Conservation (phyloP, 441 rosid genomes). For the Oxalis stricta region DNA sequence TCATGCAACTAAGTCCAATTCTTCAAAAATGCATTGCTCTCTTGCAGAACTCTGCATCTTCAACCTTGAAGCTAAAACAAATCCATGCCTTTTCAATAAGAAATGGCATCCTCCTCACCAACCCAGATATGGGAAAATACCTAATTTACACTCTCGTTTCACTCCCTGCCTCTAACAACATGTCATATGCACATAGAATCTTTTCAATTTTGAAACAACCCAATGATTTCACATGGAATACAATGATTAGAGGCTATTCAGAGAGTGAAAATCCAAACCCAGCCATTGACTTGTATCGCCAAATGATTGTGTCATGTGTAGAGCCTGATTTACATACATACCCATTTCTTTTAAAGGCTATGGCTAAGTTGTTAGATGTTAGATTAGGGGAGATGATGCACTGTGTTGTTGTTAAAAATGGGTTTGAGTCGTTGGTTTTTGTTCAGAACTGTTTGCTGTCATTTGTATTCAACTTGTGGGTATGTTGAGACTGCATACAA, state of each 20-base stretch:
- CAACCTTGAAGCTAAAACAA: constrained; percentile 33
- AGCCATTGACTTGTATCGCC: constrained; percentile 33
- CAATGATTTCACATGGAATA: constrained; percentile 53
- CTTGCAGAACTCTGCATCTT: constrained; percentile 30
- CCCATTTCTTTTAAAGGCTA: constrained; percentile 64
- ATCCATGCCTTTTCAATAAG: constrained; percentile 57
- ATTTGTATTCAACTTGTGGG: constrained; percentile 40
- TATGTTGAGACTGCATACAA: constrained; percentile 25
- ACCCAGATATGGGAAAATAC: constrained; percentile 35
- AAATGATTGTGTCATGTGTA: constrained; percentile 25
- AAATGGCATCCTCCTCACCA: constrained; percentile 29
- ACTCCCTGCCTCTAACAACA: constrained; percentile 39
- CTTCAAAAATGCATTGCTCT: constrained; percentile 38
- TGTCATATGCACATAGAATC: constrained; percentile 37
- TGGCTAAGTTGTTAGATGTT: constrained; percentile 35
- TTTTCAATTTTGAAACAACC: constrained; percentile 32
- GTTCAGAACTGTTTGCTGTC: constrained; percentile 52
- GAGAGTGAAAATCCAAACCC: constrained; percentile 36
- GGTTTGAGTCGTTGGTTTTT: constrained; percentile 44
- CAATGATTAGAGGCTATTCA: constrained; percentile 63
- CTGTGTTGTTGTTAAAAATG: constrained; percentile 32
- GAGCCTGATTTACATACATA: constrained; percentile 64
- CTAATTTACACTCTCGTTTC: constrained; percentile 41
- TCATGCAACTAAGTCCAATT: constrained; percentile 4
- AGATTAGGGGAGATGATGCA: constrained; percentile 38